Conservation (phyloP, 1,284 basidiomycete genomes). For the Cryptococcus jaspeensis region DNA sequence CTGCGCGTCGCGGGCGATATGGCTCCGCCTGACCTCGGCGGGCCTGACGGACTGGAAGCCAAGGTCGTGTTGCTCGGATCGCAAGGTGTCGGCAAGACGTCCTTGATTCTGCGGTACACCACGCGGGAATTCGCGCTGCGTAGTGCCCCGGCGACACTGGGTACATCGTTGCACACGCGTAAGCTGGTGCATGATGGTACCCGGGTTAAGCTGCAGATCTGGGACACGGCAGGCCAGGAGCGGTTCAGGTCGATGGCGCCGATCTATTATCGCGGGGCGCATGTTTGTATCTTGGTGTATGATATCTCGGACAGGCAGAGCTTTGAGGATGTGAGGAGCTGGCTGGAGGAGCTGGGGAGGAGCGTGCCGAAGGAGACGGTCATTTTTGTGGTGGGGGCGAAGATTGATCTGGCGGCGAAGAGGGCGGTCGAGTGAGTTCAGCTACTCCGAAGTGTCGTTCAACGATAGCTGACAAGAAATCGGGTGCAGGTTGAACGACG, state of each 20-base stretch:
- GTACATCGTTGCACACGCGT: slow-evolving; percentile 92
- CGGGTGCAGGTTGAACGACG: slow-evolving; percentile 32
- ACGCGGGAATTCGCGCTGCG: slow-evolving; percentile 84
- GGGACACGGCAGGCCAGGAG: slow-evolving; percentile 99
- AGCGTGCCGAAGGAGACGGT: slow-evolving; percentile 47
- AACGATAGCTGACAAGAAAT: slow-evolving; percentile 1
- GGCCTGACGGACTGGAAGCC: slow-evolving; percentile 65
- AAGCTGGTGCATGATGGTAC: slow-evolving; percentile 84
- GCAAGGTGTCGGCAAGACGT: slow-evolving; percentile 96
- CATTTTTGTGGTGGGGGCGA: slow-evolving; percentile 49
- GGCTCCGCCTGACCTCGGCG: slow-evolving; percentile 35
- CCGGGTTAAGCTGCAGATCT: slow-evolving; percentile 74
- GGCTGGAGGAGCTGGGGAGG: slow-evolving; percentile 68
- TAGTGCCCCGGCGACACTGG: slow-evolving; percentile 81
- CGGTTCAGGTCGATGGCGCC: slow-evolving; percentile 89
- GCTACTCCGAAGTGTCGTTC: background rate
- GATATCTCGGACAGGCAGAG: slow-evolving; percentile 64
- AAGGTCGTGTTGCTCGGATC: slow-evolving; percentile 97
- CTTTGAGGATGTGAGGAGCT: slow-evolving; percentile 87
- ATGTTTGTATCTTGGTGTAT: slow-evolving; percentile 57
- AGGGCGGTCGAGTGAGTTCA: slow-evolving; percentile 38
- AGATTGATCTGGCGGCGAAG: slow-evolving; percentile 39
- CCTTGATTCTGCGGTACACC: slow-evolving; percentile 87
- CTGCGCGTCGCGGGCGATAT: slow-evolving; percentile 10
- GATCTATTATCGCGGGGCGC: slow-evolving; percentile 57